phyloP scores from a whole-genome alignment of 306 rosid genomes.

The Cucumis sativus region Cucumber_9930_V3 NC_026656.2:12356001-12356500 shows the following conservation, averaged over 20 bases:
- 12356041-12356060: no score
- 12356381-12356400: no score
- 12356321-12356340: slow-evolving; percentile 10
- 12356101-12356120: slow-evolving; percentile 20
- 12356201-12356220: slow-evolving; percentile 12
- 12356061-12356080: no score
- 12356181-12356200: slow-evolving; percentile 15
- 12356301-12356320: slow-evolving; percentile 22
- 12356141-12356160: slow-evolving; percentile 16
- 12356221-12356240: slow-evolving; percentile 8
- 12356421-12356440: no score
- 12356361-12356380: no score
- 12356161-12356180: not conserved
- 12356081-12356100: not conserved
- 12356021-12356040: no score
- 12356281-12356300: slow-evolving; percentile 8
- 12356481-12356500: no score
- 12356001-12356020: not conserved
- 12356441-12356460: no score
- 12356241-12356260: slow-evolving; percentile 19
- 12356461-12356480: no score
- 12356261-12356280: slow-evolving; percentile 16
- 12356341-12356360: not conserved
- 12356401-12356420: no score
- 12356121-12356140: slow-evolving; percentile 6